These are phyloP conservation scores for Aspergillus egyptiacus DNA, from an alignment of 495 filamentous ascomycete genomes.

Conservation along the genomic window DNA sequence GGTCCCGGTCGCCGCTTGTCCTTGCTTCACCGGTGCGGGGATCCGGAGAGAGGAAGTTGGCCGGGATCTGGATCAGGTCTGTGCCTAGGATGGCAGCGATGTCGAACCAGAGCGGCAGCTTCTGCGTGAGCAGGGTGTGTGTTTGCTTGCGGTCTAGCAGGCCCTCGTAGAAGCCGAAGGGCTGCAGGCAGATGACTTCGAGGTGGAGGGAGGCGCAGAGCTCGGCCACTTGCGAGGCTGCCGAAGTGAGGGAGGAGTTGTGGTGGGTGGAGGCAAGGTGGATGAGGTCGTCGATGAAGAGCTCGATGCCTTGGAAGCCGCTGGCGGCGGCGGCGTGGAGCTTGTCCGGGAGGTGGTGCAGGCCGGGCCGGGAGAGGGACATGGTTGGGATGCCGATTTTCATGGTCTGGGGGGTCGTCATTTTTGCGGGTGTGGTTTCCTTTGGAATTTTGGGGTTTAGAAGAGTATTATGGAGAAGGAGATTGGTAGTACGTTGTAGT, in stretches of 20 bases:
- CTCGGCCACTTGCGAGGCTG: slow-evolving; percentile 48
- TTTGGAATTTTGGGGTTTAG: not conserved
- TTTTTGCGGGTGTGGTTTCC: not conserved
- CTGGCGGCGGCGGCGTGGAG: slow-evolving; percentile 58
- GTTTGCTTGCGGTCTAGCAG: slow-evolving; percentile 59
- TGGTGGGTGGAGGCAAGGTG: slow-evolving; percentile 55
- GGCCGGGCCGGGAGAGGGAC: slow-evolving; percentile 63
- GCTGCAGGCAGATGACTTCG: slow-evolving; percentile 66
- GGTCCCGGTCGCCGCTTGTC: slow-evolving; percentile 48
- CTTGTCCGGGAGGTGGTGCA: slow-evolving; percentile 60
- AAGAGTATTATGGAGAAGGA: not conserved
- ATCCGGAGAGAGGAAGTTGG: slow-evolving; percentile 59
- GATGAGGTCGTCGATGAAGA: slow-evolving; percentile 75
- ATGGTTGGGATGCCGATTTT: slow-evolving; percentile 59
- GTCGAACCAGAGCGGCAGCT: slow-evolving; percentile 64
- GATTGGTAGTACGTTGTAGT: too few relatives aligned
- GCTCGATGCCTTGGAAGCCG: slow-evolving; percentile 66
- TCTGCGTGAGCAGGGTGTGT: slow-evolving; percentile 46
- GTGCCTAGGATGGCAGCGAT: slow-evolving; percentile 59
- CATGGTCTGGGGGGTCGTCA: not conserved
- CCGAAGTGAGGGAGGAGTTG: slow-evolving; percentile 46
- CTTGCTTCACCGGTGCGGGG: slow-evolving; percentile 23
- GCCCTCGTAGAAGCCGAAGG: slow-evolving; percentile 76
- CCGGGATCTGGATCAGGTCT: slow-evolving; percentile 68
- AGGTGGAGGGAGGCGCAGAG: slow-evolving; percentile 56